Evolutionary conservation across 345 rosid species (phyloP), one percentile per base, ranked within the genome.

Genomic region (Pistacia vera): DNA sequence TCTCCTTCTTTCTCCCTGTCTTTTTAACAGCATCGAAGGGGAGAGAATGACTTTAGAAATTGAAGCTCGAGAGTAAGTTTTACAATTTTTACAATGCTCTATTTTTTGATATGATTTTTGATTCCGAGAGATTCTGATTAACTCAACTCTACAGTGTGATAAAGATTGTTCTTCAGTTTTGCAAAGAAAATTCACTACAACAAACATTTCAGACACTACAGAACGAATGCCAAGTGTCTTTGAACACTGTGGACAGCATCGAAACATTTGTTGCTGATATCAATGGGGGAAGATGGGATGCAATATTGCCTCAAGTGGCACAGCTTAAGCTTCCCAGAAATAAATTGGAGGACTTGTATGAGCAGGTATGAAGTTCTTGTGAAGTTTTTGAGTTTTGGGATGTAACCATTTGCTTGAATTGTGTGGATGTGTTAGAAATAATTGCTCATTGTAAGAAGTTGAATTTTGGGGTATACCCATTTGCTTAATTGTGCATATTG

Each of bases 151-250:
- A 36, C 94, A 96, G 99, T 75, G 99, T 96, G 4, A 93, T 96
- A 48, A 96, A 96, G 91, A 91, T 96, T 55, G 95, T 96, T 79
- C 97, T 96, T 62, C 99, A 96, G 78, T 96, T 93, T 84, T 96
- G 99, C 89, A 96, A 96, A 84, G 99, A 96, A 81, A 90, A 96
- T 78, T 92, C 98, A 5, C 80, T 96, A 87, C 88, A 89, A 72
- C 99, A 96, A 78, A 93, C 99, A 28, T 96, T 96, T 75, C 99
- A 96, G 88, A 91, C 90, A 6, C 79, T 96, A 51, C 99, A 96
- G 79, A 92, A 84, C 72, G 99, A 96, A 85, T 92, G 99, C 78
- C 98, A 96, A 82, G 99, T 93, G 59, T 93, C 98, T 38, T 81
- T 96, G 33, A 96, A 96, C 63, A 93, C 98, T 0, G 98, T 96